These are phyloP conservation scores for Tetrahymena malaccensis DNA, from an alignment of 73 alveolate species.

Conservation along the genomic window DNA sequence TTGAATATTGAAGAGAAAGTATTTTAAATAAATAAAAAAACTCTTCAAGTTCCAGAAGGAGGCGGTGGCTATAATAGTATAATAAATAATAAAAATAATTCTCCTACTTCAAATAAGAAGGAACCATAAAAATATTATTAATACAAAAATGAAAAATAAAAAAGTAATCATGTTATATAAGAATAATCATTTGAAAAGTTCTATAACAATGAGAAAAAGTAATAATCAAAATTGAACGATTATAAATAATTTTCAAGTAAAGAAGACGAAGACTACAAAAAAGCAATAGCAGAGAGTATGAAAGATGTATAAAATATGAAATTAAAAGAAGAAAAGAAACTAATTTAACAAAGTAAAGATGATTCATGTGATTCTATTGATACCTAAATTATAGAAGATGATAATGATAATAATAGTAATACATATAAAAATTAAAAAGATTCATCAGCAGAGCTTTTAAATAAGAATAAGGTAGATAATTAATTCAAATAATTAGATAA, in stretches of 20 bases:
- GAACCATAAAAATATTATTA: background rate
- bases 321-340: background rate
- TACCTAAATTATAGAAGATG: background rate
- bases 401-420: background rate
- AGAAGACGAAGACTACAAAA: background rate
- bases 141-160: too few relatives aligned
- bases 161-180: background rate
- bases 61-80: background rate
- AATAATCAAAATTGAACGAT: background rate
- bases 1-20: background rate
- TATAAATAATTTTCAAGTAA: background rate
- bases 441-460: too few relatives aligned
- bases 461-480: too few relatives aligned
- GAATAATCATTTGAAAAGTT: background rate
- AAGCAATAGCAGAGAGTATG: background rate
- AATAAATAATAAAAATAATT: background rate
- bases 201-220: too few relatives aligned
- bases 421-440: background rate
- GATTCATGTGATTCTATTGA: background rate
- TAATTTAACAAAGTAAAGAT: background rate
- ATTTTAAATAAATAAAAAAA: too few relatives aligned
- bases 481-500: too few relatives aligned
- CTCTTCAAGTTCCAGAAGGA: background rate
- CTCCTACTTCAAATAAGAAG: background rate
- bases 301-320: background rate